phyloP scores from a whole-genome alignment of 2,329 filamentous ascomycete species.

The Hypoxylon sp. region DNA sequence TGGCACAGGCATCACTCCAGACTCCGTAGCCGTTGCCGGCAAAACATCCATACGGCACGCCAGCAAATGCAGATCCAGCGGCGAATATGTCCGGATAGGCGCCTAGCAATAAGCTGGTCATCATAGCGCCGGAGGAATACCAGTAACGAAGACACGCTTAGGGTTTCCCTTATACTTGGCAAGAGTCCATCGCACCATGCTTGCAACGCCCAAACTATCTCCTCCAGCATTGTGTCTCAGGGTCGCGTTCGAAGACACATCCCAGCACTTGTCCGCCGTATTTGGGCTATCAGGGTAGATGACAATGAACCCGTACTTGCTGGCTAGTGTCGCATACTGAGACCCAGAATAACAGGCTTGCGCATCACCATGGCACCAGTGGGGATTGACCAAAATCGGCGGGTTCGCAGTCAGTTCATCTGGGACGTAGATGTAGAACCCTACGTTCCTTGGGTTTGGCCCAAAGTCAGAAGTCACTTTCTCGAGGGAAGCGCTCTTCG shows the following conservation, averaged over 20 bases:
- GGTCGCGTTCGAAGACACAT: slow-evolving; percentile 62
- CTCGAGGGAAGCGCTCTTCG: slow-evolving; percentile 47
- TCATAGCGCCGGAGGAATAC: slow-evolving; percentile 53
- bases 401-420: slow-evolving; percentile 59
- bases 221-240: slow-evolving; percentile 55
- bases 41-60: slow-evolving; percentile 67
- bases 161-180: slow-evolving; percentile 52
- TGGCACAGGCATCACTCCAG: slow-evolving; percentile 68
- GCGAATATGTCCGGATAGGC: slow-evolving; percentile 64
- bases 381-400: slow-evolving; percentile 66
- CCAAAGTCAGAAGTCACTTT: slow-evolving; percentile 53
- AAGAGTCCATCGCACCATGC: slow-evolving; percentile 55
- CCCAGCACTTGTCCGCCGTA: slow-evolving; percentile 66
- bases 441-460: slow-evolving; percentile 64
- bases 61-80: slow-evolving; percentile 60
- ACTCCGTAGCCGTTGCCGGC: slow-evolving; percentile 56
- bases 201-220: slow-evolving; percentile 57
- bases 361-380: slow-evolving; percentile 70
- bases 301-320: slow-evolving; percentile 58
- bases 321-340: slow-evolving; percentile 66
- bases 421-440: slow-evolving; percentile 66
- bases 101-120: slow-evolving; percentile 57
- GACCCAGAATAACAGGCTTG: slow-evolving; percentile 62
- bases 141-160: slow-evolving; percentile 52
- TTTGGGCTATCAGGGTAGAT: slow-evolving; percentile 53